These are phyloP conservation scores for Cardiospermum halicacabum DNA, from an alignment of 345 rosid species.

Conservation along the genomic window DNA sequence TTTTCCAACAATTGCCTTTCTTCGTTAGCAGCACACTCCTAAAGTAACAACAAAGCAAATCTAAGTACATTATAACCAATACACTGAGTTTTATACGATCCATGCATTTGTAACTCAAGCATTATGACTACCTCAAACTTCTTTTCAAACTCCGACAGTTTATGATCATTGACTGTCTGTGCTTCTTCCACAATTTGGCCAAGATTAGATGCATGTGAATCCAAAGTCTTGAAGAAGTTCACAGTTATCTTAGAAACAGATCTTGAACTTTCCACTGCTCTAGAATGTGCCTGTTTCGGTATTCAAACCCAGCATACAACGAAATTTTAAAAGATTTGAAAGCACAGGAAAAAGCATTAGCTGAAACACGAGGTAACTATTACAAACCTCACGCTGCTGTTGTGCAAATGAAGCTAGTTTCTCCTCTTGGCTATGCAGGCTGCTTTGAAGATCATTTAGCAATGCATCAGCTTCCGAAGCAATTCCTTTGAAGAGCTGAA, in stretches of 20 bases:
- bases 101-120: conserved; percentile 14
- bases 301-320: conserved; percentile 4
- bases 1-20: conserved; percentile 83
- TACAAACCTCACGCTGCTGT: conserved; percentile 72
- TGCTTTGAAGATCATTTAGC: conserved; percentile 74
- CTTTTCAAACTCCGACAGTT: conserved; percentile 75
- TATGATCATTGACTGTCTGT: conserved; percentile 67
- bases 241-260: conserved; percentile 75
- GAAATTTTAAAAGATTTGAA: not conserved
- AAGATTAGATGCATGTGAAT: conserved; percentile 64
- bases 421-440: conserved; percentile 74
- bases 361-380: conserved; percentile 5
- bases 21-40: conserved; percentile 89
- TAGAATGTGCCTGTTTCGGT: conserved; percentile 68
- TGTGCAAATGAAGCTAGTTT: conserved; percentile 68
- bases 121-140: conserved; percentile 72
- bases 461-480: conserved; percentile 84
- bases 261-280: conserved; percentile 79
- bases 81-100: not conserved
- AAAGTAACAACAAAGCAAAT: conserved; percentile 18
- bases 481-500: conserved; percentile 81
- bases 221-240: conserved; percentile 70
- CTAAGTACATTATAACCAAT: conserved; percentile 1
- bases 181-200: conserved; percentile 78
- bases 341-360: not conserved